These are phyloP conservation scores for Termitomyces heimii DNA, from an alignment of 768 basidiomycete genomes.

Conservation along the genomic window DNA sequence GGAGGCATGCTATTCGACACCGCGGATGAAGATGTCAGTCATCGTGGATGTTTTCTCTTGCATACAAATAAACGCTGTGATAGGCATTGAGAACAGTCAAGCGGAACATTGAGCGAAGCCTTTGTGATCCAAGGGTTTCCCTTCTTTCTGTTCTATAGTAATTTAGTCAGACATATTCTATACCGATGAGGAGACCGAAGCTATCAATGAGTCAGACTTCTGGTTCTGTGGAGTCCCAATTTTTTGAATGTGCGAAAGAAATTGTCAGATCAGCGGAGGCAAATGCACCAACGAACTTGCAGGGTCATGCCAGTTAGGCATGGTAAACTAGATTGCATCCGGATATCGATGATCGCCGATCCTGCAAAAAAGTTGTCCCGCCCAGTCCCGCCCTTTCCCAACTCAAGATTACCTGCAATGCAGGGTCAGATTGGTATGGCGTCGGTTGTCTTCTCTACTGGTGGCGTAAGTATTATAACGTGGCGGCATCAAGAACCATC, in stretches of 20 bases:
- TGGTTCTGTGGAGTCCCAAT: neutral
- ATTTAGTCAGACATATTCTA: neutral
- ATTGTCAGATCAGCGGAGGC: neutral
- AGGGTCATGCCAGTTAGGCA: neutral
- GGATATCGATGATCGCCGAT: neutral
- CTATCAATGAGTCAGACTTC: neutral
- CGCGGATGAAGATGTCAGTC: neutral
- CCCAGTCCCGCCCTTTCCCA: neutral
- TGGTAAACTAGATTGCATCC: neutral
- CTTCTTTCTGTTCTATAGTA: neutral
- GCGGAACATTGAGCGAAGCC: neutral
- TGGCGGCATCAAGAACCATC: neutral
- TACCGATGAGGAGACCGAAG: neutral
- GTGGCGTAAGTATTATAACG: neutral
- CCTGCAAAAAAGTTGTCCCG: neutral
- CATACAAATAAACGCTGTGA: neutral
- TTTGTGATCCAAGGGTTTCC: neutral
- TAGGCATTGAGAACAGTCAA: neutral
- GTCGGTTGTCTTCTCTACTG: neutral
- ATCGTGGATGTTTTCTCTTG: neutral
- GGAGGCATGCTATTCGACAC: neutral
- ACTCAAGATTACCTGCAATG: neutral
- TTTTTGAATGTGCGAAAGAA: neutral
- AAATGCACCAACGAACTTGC: neutral
- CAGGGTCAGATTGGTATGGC: slow-evolving; percentile 1